These are phyloP conservation scores for Magnusiomyces ingens DNA, from an alignment of 1,139 yeast species.

Conservation along the genomic window DNA sequence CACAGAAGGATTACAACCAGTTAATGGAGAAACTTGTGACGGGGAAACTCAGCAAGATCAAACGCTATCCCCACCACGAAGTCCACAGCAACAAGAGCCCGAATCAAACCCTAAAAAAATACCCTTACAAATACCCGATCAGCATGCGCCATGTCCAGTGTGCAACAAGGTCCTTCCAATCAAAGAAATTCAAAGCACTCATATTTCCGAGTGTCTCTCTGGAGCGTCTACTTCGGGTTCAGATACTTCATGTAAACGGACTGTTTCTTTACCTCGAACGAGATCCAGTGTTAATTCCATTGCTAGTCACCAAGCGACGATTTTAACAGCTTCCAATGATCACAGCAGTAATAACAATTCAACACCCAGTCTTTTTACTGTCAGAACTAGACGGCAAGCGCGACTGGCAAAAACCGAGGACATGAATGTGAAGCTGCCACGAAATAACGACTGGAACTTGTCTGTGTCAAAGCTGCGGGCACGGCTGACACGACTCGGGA, in stretches of 20 bases:
- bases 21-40: constrained; percentile 3
- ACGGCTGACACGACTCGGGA: constrained; percentile 46
- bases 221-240: not conserved
- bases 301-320: constrained; percentile 5
- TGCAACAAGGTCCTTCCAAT: constrained; percentile 55
- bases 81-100: no score
- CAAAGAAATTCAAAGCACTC: constrained; percentile 52
- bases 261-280: constrained; percentile 10
- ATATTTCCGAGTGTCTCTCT: constrained; percentile 61
- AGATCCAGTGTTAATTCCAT: constrained; percentile 6
- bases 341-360: not conserved
- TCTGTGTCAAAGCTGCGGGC: constrained; percentile 45
- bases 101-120: no score
- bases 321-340: not conserved
- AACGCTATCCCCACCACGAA: not conserved
- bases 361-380: constrained; percentile 13
- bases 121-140: constrained; percentile 10
- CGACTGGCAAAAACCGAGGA: constrained; percentile 19
- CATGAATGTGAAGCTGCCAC: constrained; percentile 32
- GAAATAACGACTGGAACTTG: constrained; percentile 41
- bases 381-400: constrained; percentile 18
- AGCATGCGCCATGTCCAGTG: constrained; percentile 50
- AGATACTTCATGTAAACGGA: constrained; percentile 10
- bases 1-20: not conserved
- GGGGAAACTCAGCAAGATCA: constrained; percentile 6